Base-by-base conservation (phyloP, 2,329 filamentous ascomycete species). In the Microascus cirrosus region DNA sequence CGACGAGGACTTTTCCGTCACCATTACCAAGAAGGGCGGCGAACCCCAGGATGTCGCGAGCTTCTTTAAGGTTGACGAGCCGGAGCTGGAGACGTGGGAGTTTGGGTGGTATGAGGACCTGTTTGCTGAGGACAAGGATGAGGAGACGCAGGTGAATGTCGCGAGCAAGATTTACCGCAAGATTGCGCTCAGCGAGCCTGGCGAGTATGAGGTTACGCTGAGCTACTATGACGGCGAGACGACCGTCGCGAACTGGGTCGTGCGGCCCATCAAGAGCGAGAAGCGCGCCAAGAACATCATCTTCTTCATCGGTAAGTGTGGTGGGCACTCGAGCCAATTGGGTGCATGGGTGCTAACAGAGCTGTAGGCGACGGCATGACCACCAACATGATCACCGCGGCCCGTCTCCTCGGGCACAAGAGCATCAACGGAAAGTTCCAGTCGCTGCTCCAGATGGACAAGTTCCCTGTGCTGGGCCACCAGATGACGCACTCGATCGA, bases 401-500 rank as follows among this genome's bases (percentile, higher is more conserved):
- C 89, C 57, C 86, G 90, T 63, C 77, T 94, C 58, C 84, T 95
- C 58, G 89, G 80, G 20, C 90, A 95, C 77, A 87, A 90, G 76
- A 86, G 80, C 63, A 80, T 93, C 77, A 94, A 95, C 67, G 90
- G 90, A 64, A 89, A 87, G 70, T 95, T 93, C 70, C 85, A 90
- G 75, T 83, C 80, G 59, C 80, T 77, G 59, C 80, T 95, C 79
- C 79, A 83, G 66, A 77, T 95, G 76, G 90, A 95, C 74, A 80
- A 90, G 67, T 94, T 94, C 72, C 89, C 90, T 2, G 81, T 92
- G n/a, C 68, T 93, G 12, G 90, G 90, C 22, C 90, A 95, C 70
- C 89, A 93, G 73, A 93, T 94, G 85, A 92, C 89, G 12, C 89
- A 93, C 72, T 92, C 88, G 1, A 83, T 94, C 67, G 89, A 93